Conservation (phyloP, 805 yeast genomes). For the Torulaspora quercuum region DNA sequence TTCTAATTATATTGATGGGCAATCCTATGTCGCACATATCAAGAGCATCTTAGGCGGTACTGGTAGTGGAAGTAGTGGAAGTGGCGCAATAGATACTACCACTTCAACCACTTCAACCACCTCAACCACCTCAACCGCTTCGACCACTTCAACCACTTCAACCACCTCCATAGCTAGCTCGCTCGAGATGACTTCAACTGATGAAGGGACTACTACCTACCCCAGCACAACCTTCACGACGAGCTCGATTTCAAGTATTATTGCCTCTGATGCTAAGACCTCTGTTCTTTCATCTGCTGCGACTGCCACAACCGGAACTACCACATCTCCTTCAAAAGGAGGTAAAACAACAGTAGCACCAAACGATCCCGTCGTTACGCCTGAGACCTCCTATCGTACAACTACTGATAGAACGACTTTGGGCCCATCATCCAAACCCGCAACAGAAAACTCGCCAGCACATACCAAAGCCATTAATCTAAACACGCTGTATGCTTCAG, state of each 20-base stretch:
- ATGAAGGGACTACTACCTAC: neutral
- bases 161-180: neutral
- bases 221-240: neutral
- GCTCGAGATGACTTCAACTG: neutral
- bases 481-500: slow-evolving; percentile 44
- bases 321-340: slow-evolving; percentile 8
- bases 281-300: neutral
- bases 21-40: slow-evolving; percentile 43
- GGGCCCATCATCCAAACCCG: slow-evolving; percentile 18
- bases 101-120: slow-evolving; percentile 17
- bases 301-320: slow-evolving; percentile 1
- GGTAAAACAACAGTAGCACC: slow-evolving; percentile 12
- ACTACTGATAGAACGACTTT: slow-evolving; percentile 16
- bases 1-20: slow-evolving; percentile 45
- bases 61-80: slow-evolving; percentile 17
- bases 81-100: slow-evolving; percentile 20
- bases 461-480: slow-evolving; percentile 42
- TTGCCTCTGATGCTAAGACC: neutral
- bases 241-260: neutral
- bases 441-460: slow-evolving; percentile 37
- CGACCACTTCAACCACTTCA: slow-evolving; percentile 5
- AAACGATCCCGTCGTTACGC: slow-evolving; percentile 4
- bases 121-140: slow-evolving; percentile 13
- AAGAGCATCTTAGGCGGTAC: slow-evolving; percentile 40
- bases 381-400: slow-evolving; percentile 5